Evolutionary conservation across 331 rosid genomes (phyloP).

Genomic region (Prunus yedoensis): DNA sequence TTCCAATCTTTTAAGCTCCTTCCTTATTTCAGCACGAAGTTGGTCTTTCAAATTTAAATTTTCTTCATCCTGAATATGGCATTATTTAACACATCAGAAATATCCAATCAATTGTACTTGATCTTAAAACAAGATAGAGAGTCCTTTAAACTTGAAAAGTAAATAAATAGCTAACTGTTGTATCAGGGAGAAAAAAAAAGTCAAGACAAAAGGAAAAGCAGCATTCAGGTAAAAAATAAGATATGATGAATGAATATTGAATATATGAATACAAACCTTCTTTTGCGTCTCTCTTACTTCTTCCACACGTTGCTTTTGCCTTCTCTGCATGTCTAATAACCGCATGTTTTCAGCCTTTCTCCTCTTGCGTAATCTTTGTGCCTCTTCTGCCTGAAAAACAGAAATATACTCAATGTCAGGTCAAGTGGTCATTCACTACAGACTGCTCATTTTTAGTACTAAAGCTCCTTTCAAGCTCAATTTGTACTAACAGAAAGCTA

Average conservation of each 20-base stretch:
- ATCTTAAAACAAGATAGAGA: constrained; percentile 13
- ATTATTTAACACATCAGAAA: constrained; percentile 23
- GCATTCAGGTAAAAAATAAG: neutral
- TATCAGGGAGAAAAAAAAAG: neutral
- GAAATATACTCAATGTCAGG: neutral
- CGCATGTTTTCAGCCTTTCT: constrained; percentile 66
- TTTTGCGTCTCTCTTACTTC: constrained; percentile 86
- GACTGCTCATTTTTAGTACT: neutral
- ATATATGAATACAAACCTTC: constrained; percentile 56
- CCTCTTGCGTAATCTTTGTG: constrained; percentile 66
- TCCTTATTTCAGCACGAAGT: constrained; percentile 62
- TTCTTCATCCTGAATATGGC: constrained; percentile 69
- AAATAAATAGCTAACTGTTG: neutral
- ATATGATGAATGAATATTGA: neutral
- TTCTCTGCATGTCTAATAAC: constrained; percentile 60
- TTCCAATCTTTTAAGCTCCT: constrained; percentile 62
- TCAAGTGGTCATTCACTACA: neutral
- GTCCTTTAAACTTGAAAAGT: neutral
- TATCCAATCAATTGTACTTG: constrained; percentile 1
- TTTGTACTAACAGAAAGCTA: neutral
- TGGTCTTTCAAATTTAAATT: constrained; percentile 70
- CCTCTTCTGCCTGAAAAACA: constrained; percentile 68
- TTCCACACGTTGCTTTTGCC: constrained; percentile 80
- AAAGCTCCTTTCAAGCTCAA: neutral
- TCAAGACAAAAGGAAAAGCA: neutral